Evolutionary conservation across 2,329 filamentous ascomycete genomes (phyloP).

Genomic region (Talaromyces sp.): DNA sequence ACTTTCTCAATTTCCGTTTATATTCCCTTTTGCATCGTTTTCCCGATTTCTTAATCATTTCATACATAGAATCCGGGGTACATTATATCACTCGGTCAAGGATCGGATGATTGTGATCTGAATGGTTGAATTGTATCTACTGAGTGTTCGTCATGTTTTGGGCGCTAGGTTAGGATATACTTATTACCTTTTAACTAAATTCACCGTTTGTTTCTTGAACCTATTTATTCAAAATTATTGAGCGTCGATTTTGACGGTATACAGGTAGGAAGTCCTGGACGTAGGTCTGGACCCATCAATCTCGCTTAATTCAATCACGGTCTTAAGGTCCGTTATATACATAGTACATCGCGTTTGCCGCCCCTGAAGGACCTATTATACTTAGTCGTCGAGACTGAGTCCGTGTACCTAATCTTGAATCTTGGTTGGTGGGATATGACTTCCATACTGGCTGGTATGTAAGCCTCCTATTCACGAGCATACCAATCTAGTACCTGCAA

Average conservation of each 20-base stretch:
- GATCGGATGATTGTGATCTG: background rate
- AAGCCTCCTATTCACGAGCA: background rate
- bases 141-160: background rate
- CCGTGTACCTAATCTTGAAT: background rate
- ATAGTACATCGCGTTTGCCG: too few species aligned
- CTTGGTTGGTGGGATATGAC: background rate
- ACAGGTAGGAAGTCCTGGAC: too few species aligned
- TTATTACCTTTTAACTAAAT: background rate
- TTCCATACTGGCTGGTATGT: background rate
- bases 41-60: background rate
- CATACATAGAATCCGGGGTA: conserved; percentile 3
- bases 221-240: too few species aligned
- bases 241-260: too few species aligned
- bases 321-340: too few species aligned
- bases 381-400: background rate
- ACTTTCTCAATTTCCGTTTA: background rate
- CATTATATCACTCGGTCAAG: background rate
- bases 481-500: background rate
- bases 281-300: too few species aligned
- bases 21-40: background rate
- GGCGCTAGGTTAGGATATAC: conserved; percentile 1
- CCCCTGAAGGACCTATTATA: too few species aligned
- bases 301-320: too few species aligned
- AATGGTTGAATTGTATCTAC: background rate
- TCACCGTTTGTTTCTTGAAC: background rate